Evolutionary conservation across 176 grass and related monocot species (phyloP).

Genomic region (Raddia distichophylla): DNA sequence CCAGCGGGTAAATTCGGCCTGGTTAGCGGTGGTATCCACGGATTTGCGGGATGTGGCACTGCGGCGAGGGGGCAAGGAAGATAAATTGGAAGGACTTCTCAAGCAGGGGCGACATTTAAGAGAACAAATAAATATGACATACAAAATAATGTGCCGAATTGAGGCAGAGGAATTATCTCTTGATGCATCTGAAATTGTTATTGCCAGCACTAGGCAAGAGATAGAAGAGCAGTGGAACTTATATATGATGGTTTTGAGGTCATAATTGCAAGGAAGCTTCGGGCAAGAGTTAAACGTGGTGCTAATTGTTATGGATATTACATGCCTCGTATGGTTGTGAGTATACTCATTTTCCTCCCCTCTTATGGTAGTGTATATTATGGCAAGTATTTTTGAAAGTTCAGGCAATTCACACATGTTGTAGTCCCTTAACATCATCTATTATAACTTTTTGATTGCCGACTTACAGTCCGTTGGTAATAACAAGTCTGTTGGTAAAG

Average conservation of each 20-base stretch:
- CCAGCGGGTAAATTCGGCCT: neutral
- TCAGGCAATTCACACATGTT: slow-evolving; percentile 8
- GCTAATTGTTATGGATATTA: slow-evolving; percentile 72
- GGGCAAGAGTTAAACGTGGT: slow-evolving; percentile 69
- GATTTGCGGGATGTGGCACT: too few relatives aligned
- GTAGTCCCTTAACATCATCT: neutral
- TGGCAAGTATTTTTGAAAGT: slow-evolving; percentile 25
- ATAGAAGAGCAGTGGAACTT: slow-evolving; percentile 80
- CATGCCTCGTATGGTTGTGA: slow-evolving; percentile 88
- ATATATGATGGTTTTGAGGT: slow-evolving; percentile 88
- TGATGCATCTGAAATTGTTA: slow-evolving; percentile 76
- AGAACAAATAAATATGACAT: slow-evolving; percentile 79
- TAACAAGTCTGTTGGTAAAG: too few relatives aligned
- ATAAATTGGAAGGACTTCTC: slow-evolving; percentile 78
- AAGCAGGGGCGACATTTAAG: slow-evolving; percentile 80
- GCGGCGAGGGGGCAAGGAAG: slow-evolving; percentile 36
- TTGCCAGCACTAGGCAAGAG: slow-evolving; percentile 83
- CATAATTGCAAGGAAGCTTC: slow-evolving; percentile 69
- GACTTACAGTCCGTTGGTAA: too few relatives aligned
- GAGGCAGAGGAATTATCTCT: too few relatives aligned
- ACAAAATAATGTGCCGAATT: slow-evolving; percentile 88
- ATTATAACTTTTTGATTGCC: slow-evolving; percentile 18
- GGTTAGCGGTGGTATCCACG: neutral
- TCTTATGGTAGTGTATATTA: neutral
- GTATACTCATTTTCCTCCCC: slow-evolving; percentile 45